Evolutionary conservation across 306 rosid genomes (phyloP), one percentile per base, ranked within the genome.

Genomic region (barrel medic (Medicago truncatula)): DNA sequence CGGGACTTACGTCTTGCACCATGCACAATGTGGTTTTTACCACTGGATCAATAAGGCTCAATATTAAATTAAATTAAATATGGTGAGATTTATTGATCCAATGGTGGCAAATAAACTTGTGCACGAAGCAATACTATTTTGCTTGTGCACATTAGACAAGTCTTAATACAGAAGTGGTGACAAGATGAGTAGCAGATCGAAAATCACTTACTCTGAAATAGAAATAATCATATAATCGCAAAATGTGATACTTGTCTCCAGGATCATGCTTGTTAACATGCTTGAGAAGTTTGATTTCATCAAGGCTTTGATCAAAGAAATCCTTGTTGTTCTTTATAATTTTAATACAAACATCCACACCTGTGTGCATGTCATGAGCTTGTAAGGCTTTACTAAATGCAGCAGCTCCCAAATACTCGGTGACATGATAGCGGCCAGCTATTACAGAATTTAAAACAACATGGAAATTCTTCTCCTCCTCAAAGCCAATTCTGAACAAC

Each of bases 331-430:
- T 96, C 89, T 96, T 96, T 76, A 96, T 96, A 77, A 96, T 92
- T 86, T 96, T 96, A 73, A 96, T 89, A 82, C 99, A 96, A 40
- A 96, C 98, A 88, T 96, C 99, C 92, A 96, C 88, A 80, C 97
- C 97, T 9, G 98, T 95, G 74, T 95, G 97, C 84, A 92, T 84
- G 70, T 96, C 98, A 84, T 95, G 98, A 47, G 98, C 98, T 82
- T 95, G 98, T 71, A 95, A 90, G 71, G 98, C 98, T 91, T 95
- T 95, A 83, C 98, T 95, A 82, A 95, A 95, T 70, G 98, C 98
- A 59, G 98, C 98, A 61, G 98, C 92, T 66, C 98, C 98, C 68
- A 95, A 92, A 92, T 89, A 95, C 84, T 95, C 98, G 8, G 98
- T 95, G 70, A 95, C 98, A 77, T 95, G 98, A 85, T 92, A 95